These are phyloP conservation scores for Tremella mesenterica DNA, from an alignment of 768 basidiomycete genomes.

Conservation along the genomic window DNA sequence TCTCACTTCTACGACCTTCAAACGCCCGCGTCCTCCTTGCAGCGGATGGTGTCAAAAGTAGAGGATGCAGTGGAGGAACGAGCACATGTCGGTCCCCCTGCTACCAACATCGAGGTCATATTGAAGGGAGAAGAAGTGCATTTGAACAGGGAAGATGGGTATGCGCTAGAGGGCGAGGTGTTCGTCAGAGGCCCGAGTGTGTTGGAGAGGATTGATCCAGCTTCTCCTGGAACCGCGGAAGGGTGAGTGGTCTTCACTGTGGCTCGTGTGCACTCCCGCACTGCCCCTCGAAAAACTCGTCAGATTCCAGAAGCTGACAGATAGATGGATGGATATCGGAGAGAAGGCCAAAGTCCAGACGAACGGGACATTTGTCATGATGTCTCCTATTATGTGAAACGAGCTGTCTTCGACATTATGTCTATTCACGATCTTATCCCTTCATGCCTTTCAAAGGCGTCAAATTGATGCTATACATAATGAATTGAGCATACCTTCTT, in stretches of 20 bases:
- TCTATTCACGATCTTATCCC: too few species aligned
- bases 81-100: slow-evolving; percentile 65
- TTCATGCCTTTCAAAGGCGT: too few species aligned
- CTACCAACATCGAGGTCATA: slow-evolving; percentile 75
- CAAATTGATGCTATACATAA: too few species aligned
- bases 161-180: slow-evolving; percentile 19
- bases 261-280: neutral
- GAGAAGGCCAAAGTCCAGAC: slow-evolving; percentile 52
- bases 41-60: neutral
- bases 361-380: slow-evolving; percentile 56
- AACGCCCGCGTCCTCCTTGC: slow-evolving; percentile 39
- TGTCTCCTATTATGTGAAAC: too few species aligned
- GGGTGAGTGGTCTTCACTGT: slow-evolving; percentile 6
- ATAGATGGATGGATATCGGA: slow-evolving; percentile 49
- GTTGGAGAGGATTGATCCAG: slow-evolving; percentile 50
- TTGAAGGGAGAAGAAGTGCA: slow-evolving; percentile 60
- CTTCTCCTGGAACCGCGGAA: slow-evolving; percentile 26
- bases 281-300: neutral
- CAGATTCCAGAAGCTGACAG: neutral
- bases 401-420: too few species aligned
- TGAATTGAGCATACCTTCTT: too few species aligned
- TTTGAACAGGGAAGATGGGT: too few species aligned
- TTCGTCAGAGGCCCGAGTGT: slow-evolving; percentile 66
- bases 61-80: neutral
- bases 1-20: slow-evolving; percentile 81